Conservation (phyloP, 305 asterid genomes). For the Solanum hybrid region DNA sequence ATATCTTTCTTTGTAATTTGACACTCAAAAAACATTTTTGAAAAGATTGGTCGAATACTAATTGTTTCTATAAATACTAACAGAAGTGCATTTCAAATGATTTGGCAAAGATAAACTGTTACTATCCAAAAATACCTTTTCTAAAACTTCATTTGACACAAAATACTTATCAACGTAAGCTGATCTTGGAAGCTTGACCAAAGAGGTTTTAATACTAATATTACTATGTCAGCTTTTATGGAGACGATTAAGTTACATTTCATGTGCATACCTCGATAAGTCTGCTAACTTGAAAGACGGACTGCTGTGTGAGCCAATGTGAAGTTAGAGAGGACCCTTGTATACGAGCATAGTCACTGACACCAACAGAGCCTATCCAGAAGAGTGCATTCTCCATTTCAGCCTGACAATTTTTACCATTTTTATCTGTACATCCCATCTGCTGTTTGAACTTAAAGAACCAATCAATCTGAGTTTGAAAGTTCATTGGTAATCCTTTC, state of each 20-base stretch:
- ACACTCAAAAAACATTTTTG: neutral
- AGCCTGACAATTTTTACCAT: constrained; percentile 12
- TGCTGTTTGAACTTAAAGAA: constrained; percentile 18
- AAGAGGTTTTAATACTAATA: neutral
- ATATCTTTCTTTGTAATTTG: neutral
- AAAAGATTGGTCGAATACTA: neutral
- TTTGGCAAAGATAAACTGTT: neutral
- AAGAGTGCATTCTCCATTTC: constrained; percentile 32
- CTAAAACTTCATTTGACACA: neutral
- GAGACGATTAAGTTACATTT: neutral
- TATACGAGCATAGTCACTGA: constrained; percentile 25
- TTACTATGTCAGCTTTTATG: neutral
- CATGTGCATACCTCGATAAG: constrained; percentile 29
- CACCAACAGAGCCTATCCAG: constrained; percentile 46
- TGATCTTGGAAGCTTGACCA: neutral
- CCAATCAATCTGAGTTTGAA: constrained; percentile 38
- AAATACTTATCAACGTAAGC: neutral
- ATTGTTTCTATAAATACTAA: neutral
- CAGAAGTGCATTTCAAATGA: neutral
- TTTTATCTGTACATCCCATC: constrained; percentile 16
- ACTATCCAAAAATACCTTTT: neutral
- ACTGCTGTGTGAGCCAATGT: constrained; percentile 19
- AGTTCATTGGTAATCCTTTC: constrained; percentile 18
- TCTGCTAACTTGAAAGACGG: constrained; percentile 16
- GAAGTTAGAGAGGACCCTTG: constrained; percentile 14